Percentiles rank a stretch among this genome's conserved stretches.
These are phyloP conservation scores for Myochromella boudieri DNA, from an alignment of 768 basidiomycete genomes.

Conservation along the genomic window DNA sequence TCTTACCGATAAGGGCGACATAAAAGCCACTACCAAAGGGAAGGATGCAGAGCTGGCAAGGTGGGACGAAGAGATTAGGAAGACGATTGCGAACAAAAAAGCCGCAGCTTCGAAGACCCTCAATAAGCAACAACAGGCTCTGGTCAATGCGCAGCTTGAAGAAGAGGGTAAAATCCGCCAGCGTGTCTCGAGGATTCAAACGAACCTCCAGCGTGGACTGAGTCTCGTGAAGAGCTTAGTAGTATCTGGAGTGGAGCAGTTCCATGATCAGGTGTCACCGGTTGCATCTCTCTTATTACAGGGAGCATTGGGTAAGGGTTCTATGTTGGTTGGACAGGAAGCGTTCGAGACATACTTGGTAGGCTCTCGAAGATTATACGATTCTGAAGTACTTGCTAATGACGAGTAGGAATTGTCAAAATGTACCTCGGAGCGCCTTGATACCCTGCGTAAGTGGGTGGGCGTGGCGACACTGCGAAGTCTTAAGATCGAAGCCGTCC, in stretches of 20 bases:
- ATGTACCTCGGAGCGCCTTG: constrained; percentile 75
- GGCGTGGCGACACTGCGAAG: constrained; percentile 84
- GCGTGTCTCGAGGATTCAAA: constrained; percentile 54
- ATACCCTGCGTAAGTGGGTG: constrained; percentile 65
- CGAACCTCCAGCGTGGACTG: constrained; percentile 63
- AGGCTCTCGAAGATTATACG: constrained; percentile 22
- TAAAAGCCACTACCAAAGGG: constrained; percentile 58
- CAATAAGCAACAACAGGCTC: constrained; percentile 82
- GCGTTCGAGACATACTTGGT: constrained; percentile 84
- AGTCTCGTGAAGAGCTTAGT: constrained; percentile 68
- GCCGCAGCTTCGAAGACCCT: constrained; percentile 48
- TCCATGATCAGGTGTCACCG: constrained; percentile 54
- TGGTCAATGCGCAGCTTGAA: constrained; percentile 81
- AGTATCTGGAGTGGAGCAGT: constrained; percentile 43
- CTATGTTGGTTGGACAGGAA: constrained; percentile 55
- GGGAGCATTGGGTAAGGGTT: constrained; percentile 61
- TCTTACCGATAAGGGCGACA: constrained; percentile 59
- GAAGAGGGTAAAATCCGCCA: constrained; percentile 74
- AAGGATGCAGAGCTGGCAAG: constrained; percentile 88
- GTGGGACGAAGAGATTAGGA: constrained; percentile 95
- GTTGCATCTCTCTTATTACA: constrained; percentile 63
- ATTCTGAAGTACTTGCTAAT: background rate
- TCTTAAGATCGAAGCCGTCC: constrained; percentile 62
- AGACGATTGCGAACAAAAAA: constrained; percentile 82
- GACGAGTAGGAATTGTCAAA: constrained; percentile 58